These are phyloP conservation scores for Paraglomus occultum DNA, from an alignment of 192 early-diverging fungal species.

Conservation along the genomic window DNA sequence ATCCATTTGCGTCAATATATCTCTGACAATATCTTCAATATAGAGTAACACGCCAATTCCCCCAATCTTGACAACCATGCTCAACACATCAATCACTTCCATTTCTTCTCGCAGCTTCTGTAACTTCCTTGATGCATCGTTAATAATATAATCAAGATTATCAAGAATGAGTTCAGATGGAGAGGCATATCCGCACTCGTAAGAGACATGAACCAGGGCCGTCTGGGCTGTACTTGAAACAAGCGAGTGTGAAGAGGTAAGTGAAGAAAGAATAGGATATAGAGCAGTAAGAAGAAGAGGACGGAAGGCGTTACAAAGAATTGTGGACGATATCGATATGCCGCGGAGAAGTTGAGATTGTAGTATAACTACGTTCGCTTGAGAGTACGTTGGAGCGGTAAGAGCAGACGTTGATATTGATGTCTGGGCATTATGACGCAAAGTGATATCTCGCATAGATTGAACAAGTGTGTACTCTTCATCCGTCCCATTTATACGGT, in stretches of 20 bases:
- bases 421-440: too few species aligned
- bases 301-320: conserved; percentile 25
- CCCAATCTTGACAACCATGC: conserved; percentile 47
- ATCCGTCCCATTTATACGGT: too few species aligned
- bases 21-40: conserved; percentile 52
- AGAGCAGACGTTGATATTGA: not conserved
- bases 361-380: not conserved
- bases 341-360: conserved; percentile 9
- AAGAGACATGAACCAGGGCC: conserved; percentile 35
- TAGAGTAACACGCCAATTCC: conserved; percentile 41
- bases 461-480: too few species aligned
- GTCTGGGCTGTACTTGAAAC: conserved; percentile 38
- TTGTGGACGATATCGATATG: not conserved
- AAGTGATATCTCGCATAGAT: too few species aligned
- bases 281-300: conserved; percentile 37
- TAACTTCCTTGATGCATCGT: conserved; percentile 33
- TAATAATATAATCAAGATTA: conserved; percentile 49
- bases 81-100: conserved; percentile 35
- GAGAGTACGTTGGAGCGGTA: not conserved
- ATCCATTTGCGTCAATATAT: conserved; percentile 55
- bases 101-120: not conserved
- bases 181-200: conserved; percentile 31
- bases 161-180: conserved; percentile 33
- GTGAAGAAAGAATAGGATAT: conserved; percentile 40
- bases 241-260: conserved; percentile 32